Evolutionary conservation across 176 grass and related monocot species (phyloP).

Genomic region (Chloris gayana): DNA sequence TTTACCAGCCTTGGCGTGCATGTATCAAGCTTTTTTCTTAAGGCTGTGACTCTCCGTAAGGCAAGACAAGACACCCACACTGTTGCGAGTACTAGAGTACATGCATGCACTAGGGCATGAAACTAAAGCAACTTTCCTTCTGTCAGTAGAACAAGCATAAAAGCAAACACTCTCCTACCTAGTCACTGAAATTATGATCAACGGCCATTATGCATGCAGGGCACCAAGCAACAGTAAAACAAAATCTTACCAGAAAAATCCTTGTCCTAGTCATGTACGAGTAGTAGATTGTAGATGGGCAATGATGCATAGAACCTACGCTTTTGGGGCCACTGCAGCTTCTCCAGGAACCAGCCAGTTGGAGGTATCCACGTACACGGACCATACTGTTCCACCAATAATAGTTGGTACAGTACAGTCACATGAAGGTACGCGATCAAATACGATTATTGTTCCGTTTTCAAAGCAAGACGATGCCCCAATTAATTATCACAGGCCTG

Average conservation of each 20-base stretch:
- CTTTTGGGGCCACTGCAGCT: slow-evolving; percentile 14
- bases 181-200: too few relatives aligned
- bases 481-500: neutral
- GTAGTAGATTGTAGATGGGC: slow-evolving; percentile 12
- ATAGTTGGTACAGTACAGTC: neutral
- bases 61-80: neutral
- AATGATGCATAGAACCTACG: slow-evolving; percentile 23
- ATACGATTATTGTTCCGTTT: neutral
- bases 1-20: neutral
- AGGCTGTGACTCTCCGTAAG: neutral
- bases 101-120: neutral
- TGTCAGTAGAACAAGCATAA: too few relatives aligned
- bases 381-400: neutral
- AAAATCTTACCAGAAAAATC: slow-evolving; percentile 31
- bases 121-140: neutral
- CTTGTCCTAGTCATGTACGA: slow-evolving; percentile 14
- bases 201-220: too few relatives aligned
- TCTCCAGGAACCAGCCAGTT: neutral
- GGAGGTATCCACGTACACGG: neutral
- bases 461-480: neutral
- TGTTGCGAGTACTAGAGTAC: slow-evolving; percentile 4
- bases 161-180: too few relatives aligned
- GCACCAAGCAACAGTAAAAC: slow-evolving; percentile 6
- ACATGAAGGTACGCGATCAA: neutral
- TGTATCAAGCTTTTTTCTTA: neutral